Base-by-base conservation (phyloP, 225 moss, liverwort and hornwort species). In the Ulota crispa region DNA sequence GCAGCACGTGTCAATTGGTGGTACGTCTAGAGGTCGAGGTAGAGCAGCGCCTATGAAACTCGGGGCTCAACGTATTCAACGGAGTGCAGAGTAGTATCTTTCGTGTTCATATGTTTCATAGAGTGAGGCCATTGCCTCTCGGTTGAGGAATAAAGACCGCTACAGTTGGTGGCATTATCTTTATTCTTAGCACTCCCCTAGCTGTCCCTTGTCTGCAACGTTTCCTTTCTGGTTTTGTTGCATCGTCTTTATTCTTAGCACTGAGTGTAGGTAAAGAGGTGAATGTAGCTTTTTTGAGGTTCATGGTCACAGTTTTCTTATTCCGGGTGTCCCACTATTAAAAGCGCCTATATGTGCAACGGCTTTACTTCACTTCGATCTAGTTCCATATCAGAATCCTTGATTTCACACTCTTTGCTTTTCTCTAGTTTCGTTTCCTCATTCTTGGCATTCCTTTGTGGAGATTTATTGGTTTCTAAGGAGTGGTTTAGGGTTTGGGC, bases 1-100 rank as follows among this genome's bases (percentile, higher is more conserved):
- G 62, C 95, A 95, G 39, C 97, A 95, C 80, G 94, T 95, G 41
- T 89, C 95, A 7, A 86, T 94, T 72, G 85, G 75, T 68, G 88
- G 86, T 72, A 90, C 72, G 18, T 78, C 91, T 13, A 87, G 89
- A 89, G 94, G 93, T 67, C 92, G 97, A 69, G 97, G 97, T 54
- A 85, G 95, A 83, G 86, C 93, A 47, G 89, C 91, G 43, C 92
- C 95, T 8, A 92, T 95, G 93, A 97, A 95, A 89, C 89, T 97
- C 39, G 97, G 97, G 7, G 97, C 92, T 54, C 95, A 93, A 68
- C 92, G 97, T 37, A 83, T 97, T 42, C 85, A 90, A 71, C 83
- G 90, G 70, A 86, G 72, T 80, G 72, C 85, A 69, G 85, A 90
- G 63, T 89, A 87, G 82, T 19, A 87, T 79, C 23, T 12, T 20